phyloP scores from a whole-genome alignment of 495 filamentous ascomycete genomes.

The Staphylotrichum longicolle region DNA sequence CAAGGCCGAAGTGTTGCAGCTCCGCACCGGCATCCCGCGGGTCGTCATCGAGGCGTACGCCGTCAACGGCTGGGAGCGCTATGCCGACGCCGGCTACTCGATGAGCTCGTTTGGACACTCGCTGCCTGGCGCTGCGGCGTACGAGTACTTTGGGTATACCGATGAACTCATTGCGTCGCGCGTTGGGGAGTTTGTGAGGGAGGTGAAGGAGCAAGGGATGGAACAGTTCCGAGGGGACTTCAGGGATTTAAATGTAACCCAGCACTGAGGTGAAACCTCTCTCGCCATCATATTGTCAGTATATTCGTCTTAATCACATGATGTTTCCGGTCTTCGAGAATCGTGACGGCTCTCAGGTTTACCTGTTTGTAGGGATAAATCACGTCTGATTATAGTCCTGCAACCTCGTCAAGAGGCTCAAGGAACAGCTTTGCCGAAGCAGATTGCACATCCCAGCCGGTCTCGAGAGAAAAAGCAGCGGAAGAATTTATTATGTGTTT shows the following conservation, averaged over 20 bases:
- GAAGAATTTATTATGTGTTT: too few species aligned
- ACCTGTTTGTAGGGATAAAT: too few species aligned
- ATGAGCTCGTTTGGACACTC: conserved; percentile 48
- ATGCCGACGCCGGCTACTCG: conserved; percentile 52
- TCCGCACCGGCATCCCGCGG: conserved; percentile 38
- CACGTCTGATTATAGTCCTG: too few species aligned
- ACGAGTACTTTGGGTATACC: conserved; percentile 44
- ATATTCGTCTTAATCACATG: too few species aligned
- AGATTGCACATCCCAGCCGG: too few species aligned
- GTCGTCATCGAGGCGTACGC: conserved; percentile 58
- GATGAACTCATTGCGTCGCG: not conserved
- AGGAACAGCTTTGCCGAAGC: too few species aligned
- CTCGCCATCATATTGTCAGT: too few species aligned
- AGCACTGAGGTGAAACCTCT: not conserved
- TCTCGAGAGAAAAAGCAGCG: too few species aligned
- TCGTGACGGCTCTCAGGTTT: too few species aligned
- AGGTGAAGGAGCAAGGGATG: conserved; percentile 2
- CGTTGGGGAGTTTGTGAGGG: not conserved
- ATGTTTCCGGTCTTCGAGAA: too few species aligned
- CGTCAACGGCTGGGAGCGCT: conserved; percentile 58
- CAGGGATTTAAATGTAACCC: conserved; percentile 3
- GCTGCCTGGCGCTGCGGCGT: conserved; percentile 52
- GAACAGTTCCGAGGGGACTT: not conserved
- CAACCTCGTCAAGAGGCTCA: too few species aligned
- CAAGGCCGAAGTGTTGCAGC: conserved; percentile 40